Conservation (phyloP, 139 green algal species). For the Chlamydomonas sphaeroides region DNA sequence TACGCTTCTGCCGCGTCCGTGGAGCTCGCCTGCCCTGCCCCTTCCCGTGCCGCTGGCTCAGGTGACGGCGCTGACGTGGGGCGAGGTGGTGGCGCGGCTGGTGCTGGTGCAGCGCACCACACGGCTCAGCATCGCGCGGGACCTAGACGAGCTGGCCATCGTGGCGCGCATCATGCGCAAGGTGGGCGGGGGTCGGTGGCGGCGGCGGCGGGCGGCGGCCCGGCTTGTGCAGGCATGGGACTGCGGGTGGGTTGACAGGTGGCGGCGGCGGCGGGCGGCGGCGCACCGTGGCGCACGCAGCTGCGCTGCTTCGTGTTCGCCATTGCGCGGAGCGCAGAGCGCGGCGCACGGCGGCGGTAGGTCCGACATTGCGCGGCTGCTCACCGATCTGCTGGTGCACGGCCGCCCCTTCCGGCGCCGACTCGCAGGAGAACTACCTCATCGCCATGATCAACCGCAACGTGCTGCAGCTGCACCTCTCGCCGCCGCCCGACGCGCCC, state of each 20-base stretch:
- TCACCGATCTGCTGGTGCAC: too few species aligned
- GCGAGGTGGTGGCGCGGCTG: slow-evolving; percentile 84
- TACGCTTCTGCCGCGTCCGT: too few species aligned
- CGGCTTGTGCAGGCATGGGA: too few species aligned
- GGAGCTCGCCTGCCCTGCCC: not conserved
- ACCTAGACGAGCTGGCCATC: slow-evolving; percentile 92
- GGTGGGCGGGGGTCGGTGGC: slow-evolving; percentile 4
- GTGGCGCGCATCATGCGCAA: slow-evolving; percentile 93
- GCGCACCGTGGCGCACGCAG: too few species aligned
- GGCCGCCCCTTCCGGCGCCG: too few species aligned
- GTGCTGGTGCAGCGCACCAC: slow-evolving; percentile 83
- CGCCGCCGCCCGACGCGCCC: slow-evolving; percentile 38
- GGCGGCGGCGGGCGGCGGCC: too few species aligned
- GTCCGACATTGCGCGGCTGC: too few species aligned
- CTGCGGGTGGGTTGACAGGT: not conserved
- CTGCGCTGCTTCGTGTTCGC: too few species aligned
- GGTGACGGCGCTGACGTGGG: slow-evolving; percentile 80
- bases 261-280: too few species aligned
- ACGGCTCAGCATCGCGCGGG: slow-evolving; percentile 78
- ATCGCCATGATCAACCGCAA: slow-evolving; percentile 90
- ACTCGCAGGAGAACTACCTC: slow-evolving; percentile 92
- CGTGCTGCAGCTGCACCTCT: slow-evolving; percentile 75
- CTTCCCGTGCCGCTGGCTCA: not conserved
- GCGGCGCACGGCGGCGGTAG: too few species aligned
- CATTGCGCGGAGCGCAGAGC: too few species aligned